Conservation (phyloP, 108 stramenopile species). For the Pseudonitzschia pungens region DNA sequence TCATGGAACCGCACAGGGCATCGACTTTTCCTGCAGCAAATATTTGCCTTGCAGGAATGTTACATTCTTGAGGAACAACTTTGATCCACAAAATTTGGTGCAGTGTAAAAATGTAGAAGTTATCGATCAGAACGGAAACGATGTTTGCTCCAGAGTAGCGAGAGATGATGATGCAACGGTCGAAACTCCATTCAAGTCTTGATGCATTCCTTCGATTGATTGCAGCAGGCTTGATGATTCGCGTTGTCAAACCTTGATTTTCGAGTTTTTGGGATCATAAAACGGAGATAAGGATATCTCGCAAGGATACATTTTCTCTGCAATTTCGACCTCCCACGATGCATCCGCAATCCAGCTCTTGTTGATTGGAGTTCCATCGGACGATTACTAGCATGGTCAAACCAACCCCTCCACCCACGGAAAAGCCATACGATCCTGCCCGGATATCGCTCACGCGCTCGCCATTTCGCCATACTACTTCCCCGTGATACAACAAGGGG, state of each 20-base stretch:
- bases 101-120: conserved; percentile 5
- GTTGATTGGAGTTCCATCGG: conserved; percentile 28
- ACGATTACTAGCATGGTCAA: conserved; percentile 54
- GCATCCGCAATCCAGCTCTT: conserved; percentile 47
- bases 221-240: too few species aligned
- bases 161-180: background rate
- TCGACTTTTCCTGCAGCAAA: background rate
- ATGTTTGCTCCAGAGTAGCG: background rate
- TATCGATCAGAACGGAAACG: conserved; percentile 9
- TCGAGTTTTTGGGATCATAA: conserved; percentile 54
- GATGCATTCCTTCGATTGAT: too few species aligned
- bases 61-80: conserved; percentile 7
- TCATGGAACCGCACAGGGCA: background rate
- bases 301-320: conserved; percentile 42
- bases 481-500: conserved; percentile 63
- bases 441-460: conserved; percentile 60
- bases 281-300: conserved; percentile 49
- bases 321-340: conserved; percentile 63
- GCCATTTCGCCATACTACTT: conserved; percentile 72
- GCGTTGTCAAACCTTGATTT: too few species aligned
- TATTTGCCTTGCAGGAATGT: conserved; percentile 7
- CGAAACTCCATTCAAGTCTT: too few species aligned
- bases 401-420: conserved; percentile 70
- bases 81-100: conserved; percentile 1
- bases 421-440: conserved; percentile 62